phyloP scores from a whole-genome alignment of 106 monocot genomes.

The Acorus calamus region DNA sequence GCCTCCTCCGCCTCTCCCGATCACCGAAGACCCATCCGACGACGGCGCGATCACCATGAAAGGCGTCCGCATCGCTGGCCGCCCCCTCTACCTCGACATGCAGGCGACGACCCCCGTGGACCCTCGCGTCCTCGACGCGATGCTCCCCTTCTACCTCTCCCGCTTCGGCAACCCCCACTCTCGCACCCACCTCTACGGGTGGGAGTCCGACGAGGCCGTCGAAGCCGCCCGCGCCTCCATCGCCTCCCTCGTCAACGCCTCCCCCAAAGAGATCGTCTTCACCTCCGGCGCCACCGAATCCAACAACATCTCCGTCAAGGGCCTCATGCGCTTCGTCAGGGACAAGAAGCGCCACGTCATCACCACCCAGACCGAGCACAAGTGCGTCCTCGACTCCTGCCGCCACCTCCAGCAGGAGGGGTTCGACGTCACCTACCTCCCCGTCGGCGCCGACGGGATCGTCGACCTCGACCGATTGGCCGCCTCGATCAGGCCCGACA shows the following conservation, averaged over 20 bases:
- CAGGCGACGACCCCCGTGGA: conserved; percentile 95
- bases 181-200: conserved; percentile 93
- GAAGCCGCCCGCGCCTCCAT: conserved; percentile 72
- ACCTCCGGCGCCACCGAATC: conserved; percentile 99
- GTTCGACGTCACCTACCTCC: conserved; percentile 85
- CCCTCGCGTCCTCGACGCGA: conserved; percentile 89
- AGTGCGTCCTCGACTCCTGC: conserved; percentile 99
- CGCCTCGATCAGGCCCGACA: conserved; percentile 70
- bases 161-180: conserved; percentile 97
- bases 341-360: conserved; percentile 66
- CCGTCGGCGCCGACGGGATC: conserved; percentile 69
- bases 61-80: conserved; percentile 71
- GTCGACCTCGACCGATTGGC: conserved; percentile 54
- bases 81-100: conserved; percentile 96
- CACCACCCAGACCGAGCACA: conserved; percentile 99
- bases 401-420: conserved; percentile 94
- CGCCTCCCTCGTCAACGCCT: conserved; percentile 55
- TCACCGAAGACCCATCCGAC: conserved; percentile 2
- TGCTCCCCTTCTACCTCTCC: conserved; percentile 90
- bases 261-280: conserved; percentile 92
- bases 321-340: conserved; percentile 73
- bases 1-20: conserved; percentile 15
- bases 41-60: conserved; percentile 47
- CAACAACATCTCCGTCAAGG: conserved; percentile 96
- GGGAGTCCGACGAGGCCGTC: conserved; percentile 95